A percentile compares a stretch with the other conserved stretches of the same genome.
These are phyloP conservation scores for Aspergillus olivimuriae DNA, from an alignment of 495 filamentous ascomycete genomes.

Conservation along the genomic window DNA sequence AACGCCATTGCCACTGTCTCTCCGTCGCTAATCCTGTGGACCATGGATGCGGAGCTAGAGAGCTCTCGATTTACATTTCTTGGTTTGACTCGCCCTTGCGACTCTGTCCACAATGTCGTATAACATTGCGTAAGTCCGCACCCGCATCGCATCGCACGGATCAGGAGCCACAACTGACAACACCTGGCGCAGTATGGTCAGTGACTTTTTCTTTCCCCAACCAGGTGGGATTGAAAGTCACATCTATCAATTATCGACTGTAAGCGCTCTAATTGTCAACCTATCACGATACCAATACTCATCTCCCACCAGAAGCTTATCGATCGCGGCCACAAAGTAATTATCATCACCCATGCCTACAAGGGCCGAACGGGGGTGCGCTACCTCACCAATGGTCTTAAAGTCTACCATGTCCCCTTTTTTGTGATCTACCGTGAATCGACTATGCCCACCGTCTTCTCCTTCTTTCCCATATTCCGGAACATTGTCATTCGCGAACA, in stretches of 20 bases:
- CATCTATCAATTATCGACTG: constrained; percentile 91
- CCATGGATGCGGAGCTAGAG: constrained; percentile 13
- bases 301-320: constrained; percentile 62
- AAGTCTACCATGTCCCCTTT: constrained; percentile 96
- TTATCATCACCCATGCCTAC: constrained; percentile 97
- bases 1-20: too few species aligned
- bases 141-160: too few species aligned
- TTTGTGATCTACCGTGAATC: constrained; percentile 89
- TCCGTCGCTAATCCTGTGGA: too few species aligned
- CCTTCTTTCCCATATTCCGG: constrained; percentile 93
- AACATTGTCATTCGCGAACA: constrained; percentile 90
- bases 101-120: constrained; percentile 47
- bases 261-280: constrained; percentile 16
- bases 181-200: constrained; percentile 66
- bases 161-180: too few species aligned
- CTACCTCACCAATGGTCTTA: constrained; percentile 95
- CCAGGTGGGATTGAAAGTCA: constrained; percentile 95
- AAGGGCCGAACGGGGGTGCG: constrained; percentile 85
- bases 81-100: neutral
- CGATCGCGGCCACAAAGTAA: constrained; percentile 95
- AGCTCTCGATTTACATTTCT: neutral
- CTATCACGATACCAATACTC: constrained; percentile 7
- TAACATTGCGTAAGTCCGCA: constrained; percentile 73
- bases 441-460: constrained; percentile 97
- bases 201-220: constrained; percentile 98